Evolutionary conservation across 768 basidiomycete genomes (phyloP), one percentile per base, ranked within the genome.

Genomic region (Inosperma sp.): DNA sequence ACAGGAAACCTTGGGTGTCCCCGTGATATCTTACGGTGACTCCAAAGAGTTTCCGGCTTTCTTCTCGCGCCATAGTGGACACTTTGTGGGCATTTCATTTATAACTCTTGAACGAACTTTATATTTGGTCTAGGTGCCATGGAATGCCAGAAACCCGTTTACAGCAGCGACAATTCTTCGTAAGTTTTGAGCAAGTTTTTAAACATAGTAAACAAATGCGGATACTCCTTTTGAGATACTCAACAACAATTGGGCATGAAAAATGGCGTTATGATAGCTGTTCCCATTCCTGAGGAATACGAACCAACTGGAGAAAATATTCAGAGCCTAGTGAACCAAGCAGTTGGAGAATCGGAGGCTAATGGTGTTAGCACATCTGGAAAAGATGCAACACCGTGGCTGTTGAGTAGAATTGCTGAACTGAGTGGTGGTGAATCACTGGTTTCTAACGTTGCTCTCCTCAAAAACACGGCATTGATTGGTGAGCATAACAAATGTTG

Each of bases 331-430:
- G 87, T 97, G 7, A 84, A 94, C 51, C 83, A 81, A 58, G 96
- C 96, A 6, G 78, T 99, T 5, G 63, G 65, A 12, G 95, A 99
- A 68, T 86, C 89, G 4, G 84, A 89, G 54, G 76, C 79, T 51
- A 86, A 84, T 55, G 92, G 93, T 2, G 72, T 95, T 39, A 86
- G 79, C 60, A 81, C 74, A 58, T 72, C 76, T 14, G 96, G 96
- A 3, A 97, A 96, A 59, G 88, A 92, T 53, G 93, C 80, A 5
- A 99, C 96, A 1, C 96, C 96, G 6, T 98, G 95, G 95, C 72
- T 99, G 8, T 72, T 99, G 25, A 74, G 77, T 36, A 82, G 95
- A 25, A 84, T 98, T 2, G 77, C 78, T 13, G 86, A 95, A 63
- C 72, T 98, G 41, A 92, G 88, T 0, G 62, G 77, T 26, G 92